Conservation (phyloP, 108 stramenopile genomes). For the Aurantiochytrium sp. region DNA sequence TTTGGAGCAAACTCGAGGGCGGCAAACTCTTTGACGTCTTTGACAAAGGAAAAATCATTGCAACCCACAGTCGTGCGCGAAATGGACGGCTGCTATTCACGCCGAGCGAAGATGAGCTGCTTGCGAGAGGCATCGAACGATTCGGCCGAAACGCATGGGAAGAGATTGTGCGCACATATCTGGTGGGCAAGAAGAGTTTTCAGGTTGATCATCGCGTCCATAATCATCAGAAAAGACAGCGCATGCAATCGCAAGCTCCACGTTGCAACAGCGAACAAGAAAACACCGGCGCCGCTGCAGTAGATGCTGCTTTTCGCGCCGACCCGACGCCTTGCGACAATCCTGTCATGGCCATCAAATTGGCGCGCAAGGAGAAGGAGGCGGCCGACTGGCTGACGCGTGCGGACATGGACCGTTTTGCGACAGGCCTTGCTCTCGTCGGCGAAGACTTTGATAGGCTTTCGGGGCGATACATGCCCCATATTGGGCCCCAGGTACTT, state of each 20-base stretch:
- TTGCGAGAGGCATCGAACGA: background rate
- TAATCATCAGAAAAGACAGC: background rate
- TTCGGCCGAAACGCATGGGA: background rate
- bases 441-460: background rate
- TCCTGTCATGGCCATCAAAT: background rate
- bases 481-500: background rate
- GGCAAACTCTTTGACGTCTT: background rate
- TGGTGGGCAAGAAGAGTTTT: background rate
- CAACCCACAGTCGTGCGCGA: background rate
- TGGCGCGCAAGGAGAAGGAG: background rate
- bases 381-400: background rate
- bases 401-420: background rate
- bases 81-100: background rate
- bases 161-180: background rate
- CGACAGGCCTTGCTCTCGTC: background rate
- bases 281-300: background rate
- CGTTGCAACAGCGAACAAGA: background rate
- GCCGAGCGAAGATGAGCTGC: background rate
- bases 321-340: no score
- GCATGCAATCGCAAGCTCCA: background rate
- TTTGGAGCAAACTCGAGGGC: background rate
- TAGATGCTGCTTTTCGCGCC: no score
- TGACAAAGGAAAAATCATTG: background rate
- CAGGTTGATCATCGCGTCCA: background rate
- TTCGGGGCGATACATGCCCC: background rate